These are phyloP conservation scores for Monosporascus sp. DNA, from an alignment of 2,329 filamentous ascomycete species.

Conservation along the genomic window DNA sequence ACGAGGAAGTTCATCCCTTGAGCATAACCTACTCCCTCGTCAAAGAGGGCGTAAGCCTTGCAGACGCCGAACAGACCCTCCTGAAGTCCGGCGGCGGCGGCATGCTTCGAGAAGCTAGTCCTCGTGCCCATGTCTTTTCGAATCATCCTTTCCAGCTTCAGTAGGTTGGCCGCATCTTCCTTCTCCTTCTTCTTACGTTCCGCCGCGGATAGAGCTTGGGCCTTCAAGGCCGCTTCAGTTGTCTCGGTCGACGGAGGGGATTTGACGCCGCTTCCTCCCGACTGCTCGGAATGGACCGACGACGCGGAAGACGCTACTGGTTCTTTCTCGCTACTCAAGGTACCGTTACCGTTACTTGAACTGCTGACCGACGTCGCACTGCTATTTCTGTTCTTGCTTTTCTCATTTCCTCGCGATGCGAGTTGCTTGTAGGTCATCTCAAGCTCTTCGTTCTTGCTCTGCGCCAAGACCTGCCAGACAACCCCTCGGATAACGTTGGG, in stretches of 20 bases:
- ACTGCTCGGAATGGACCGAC: constrained; percentile 75
- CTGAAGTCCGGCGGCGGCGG: constrained; percentile 83
- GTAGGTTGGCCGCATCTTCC: constrained; percentile 66
- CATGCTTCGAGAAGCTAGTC: constrained; percentile 95
- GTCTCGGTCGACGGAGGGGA: constrained; percentile 55
- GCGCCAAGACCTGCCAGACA: constrained; percentile 94
- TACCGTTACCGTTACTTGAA: constrained; percentile 42
- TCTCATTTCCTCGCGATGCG: constrained; percentile 72
- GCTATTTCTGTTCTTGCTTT: constrained; percentile 61
- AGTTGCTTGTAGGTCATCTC: constrained; percentile 84
- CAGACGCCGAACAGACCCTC: constrained; percentile 93
- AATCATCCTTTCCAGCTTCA: constrained; percentile 87
- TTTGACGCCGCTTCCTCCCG: constrained; percentile 50
- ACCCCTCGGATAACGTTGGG: constrained; percentile 95
- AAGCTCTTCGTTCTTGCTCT: constrained; percentile 89
- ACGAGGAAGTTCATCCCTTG: constrained; percentile 99
- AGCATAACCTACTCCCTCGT: constrained; percentile 91
- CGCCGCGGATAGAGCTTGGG: constrained; percentile 56
- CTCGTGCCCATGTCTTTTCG: constrained; percentile 84
- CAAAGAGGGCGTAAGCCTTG: constrained; percentile 94
- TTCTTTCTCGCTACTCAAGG: constrained; percentile 58
- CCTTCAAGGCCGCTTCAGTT: constrained; percentile 60
- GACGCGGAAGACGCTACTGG: constrained; percentile 73
- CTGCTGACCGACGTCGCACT: constrained; percentile 47
- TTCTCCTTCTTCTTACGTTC: constrained; percentile 75